These are phyloP conservation scores for Pestalotiopsis sp. DNA, from an alignment of 2,329 filamentous ascomycete species.

Conservation along the genomic window DNA sequence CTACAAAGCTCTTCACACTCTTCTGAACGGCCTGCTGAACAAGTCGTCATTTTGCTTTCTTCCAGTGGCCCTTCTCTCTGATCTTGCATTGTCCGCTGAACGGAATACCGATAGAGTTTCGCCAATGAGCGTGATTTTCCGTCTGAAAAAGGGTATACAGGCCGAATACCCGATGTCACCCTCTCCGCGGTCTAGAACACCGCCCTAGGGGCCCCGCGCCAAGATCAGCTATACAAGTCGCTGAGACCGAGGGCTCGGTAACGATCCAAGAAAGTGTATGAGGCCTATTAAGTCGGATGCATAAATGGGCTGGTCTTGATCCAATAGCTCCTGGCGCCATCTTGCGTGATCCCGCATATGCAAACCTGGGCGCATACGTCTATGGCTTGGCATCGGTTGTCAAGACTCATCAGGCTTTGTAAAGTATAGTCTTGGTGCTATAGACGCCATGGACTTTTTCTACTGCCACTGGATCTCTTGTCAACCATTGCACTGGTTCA, in stretches of 20 bases:
- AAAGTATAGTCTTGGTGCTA: too few relatives aligned
- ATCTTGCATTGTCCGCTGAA: neutral
- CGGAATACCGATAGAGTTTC: neutral
- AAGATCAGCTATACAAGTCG: neutral
- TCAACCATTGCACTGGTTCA: too few relatives aligned
- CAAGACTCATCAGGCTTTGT: too few relatives aligned
- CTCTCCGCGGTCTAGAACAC: neutral
- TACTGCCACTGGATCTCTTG: too few relatives aligned
- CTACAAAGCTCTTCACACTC: too few relatives aligned
- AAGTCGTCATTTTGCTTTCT: neutral
- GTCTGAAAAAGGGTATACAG: neutral
- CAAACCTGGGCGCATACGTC: neutral
- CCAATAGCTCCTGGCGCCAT: constrained; percentile 1
- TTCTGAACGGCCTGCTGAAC: too few relatives aligned
- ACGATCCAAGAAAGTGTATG: neutral
- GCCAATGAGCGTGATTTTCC: neutral
- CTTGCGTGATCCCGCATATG: constrained; percentile 4
- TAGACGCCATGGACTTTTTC: too few relatives aligned
- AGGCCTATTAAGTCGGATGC: neutral
- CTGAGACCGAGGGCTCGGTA: neutral
- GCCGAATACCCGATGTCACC: neutral
- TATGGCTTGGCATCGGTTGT: too few relatives aligned
- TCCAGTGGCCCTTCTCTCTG: neutral
- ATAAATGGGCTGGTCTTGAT: neutral
- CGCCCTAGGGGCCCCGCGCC: neutral